Conservation (phyloP, 2,329 filamentous ascomycete genomes). For the Hypoxylon sp. region DNA sequence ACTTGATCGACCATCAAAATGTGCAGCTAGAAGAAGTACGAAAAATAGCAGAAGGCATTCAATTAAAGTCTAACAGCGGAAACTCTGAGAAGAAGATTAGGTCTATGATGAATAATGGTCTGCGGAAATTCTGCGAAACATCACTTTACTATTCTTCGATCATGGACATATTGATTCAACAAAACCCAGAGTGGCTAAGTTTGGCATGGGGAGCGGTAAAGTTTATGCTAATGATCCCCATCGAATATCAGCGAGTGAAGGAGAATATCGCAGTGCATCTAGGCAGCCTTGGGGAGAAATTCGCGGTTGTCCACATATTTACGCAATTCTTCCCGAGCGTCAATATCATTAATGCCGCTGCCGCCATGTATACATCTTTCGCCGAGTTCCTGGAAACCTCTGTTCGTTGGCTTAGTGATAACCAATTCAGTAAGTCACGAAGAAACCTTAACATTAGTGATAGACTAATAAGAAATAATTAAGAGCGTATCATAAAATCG, state of each 20-base stretch:
- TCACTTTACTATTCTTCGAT: conserved; percentile 2
- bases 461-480: not conserved
- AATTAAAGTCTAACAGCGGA: not conserved
- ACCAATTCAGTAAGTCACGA: not conserved
- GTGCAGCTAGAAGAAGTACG: not conserved
- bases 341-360: not conserved
- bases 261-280: not conserved
- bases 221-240: not conserved
- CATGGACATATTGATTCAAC: conserved; percentile 3
- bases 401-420: not conserved
- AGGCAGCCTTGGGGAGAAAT: not conserved
- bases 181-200: not conserved
- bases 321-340: conserved; percentile 1
- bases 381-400: not conserved
- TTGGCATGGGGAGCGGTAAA: not conserved
- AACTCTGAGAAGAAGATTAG: not conserved
- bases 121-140: not conserved
- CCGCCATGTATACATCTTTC: not conserved
- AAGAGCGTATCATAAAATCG: conserved; percentile 5
- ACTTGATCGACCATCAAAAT: conserved; percentile 3
- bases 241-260: conserved; percentile 4
- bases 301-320: conserved; percentile 1
- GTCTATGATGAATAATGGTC: not conserved
- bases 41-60: not conserved
- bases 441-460: not conserved